A percentile compares a stretch with the other conserved stretches of the same genome.
Evolutionary conservation across 1,139 yeast genomes (phyloP).

Genomic region (Geotrichum australiense): DNA sequence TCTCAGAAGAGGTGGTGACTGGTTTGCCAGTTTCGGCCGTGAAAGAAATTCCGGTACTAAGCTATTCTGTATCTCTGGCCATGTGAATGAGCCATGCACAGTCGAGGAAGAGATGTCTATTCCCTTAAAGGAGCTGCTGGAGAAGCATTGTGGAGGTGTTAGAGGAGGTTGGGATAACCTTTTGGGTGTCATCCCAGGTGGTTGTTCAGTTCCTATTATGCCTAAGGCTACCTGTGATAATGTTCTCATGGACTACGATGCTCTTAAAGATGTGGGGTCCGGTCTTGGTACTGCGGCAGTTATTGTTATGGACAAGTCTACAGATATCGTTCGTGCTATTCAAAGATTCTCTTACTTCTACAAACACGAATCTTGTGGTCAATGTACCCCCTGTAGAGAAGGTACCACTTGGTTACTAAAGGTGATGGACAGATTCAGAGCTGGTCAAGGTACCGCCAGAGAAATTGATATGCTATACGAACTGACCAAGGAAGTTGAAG

Average conservation of each 20-base stretch:
- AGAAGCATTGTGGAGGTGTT: slow-evolving; percentile 84
- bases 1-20: slow-evolving; percentile 78
- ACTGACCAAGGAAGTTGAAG: slow-evolving; percentile 77
- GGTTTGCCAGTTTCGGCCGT: slow-evolving; percentile 79
- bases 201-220: slow-evolving; percentile 77
- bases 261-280: slow-evolving; percentile 73
- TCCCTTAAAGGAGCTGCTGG: slow-evolving; percentile 70
- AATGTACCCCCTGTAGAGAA: slow-evolving; percentile 92
- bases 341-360: slow-evolving; percentile 77
- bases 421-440: slow-evolving; percentile 74
- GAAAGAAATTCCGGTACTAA: slow-evolving; percentile 79
- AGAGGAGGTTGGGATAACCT: slow-evolving; percentile 90
- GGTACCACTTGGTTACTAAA: slow-evolving; percentile 81
- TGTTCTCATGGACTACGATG: slow-evolving; percentile 80
- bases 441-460: slow-evolving; percentile 69
- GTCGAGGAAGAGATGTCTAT: slow-evolving; percentile 92
- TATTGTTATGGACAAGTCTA: slow-evolving; percentile 79
- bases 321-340: slow-evolving; percentile 76
- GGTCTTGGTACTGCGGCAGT: slow-evolving; percentile 92
- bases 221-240: slow-evolving; percentile 59
- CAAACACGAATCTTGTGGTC: slow-evolving; percentile 90
- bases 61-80: slow-evolving; percentile 79
- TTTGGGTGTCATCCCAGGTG: slow-evolving; percentile 82
- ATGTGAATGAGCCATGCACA: slow-evolving; percentile 85
- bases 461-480: slow-evolving; percentile 81